Percentiles rank a stretch among this genome's conserved stretches.
phyloP scores from a whole-genome alignment of 495 filamentous ascomycete genomes.

The Penicillium fimorum region DNA sequence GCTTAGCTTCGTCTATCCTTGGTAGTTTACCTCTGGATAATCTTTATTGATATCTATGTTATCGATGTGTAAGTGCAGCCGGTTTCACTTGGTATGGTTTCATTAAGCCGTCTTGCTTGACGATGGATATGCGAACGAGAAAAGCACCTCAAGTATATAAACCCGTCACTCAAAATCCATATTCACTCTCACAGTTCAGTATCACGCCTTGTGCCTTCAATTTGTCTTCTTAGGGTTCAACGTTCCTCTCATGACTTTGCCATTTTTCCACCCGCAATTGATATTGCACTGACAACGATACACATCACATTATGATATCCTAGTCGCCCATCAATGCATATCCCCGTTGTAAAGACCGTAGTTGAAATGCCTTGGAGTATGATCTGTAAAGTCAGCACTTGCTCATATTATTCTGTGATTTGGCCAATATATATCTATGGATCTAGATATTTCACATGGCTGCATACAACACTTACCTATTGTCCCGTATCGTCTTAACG shows the following conservation, averaged over 20 bases:
- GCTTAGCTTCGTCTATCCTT: background rate
- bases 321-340: conserved; percentile 2
- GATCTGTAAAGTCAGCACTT: background rate
- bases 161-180: background rate
- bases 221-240: background rate
- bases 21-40: background rate
- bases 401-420: background rate
- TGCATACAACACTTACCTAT: conserved; percentile 17
- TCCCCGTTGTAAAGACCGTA: background rate
- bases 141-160: background rate
- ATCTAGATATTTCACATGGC: background rate
- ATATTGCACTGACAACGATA: background rate
- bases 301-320: conserved; percentile 1
- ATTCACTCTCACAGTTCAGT: background rate
- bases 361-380: conserved; percentile 9
- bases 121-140: background rate
- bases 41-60: background rate
- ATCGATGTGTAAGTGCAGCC: background rate
- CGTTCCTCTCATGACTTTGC: background rate
- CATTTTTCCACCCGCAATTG: background rate
- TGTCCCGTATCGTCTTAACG: conserved; percentile 16
- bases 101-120: background rate
- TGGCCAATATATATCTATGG: background rate
- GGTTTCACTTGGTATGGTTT: background rate
- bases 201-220: background rate